Evolutionary conservation across 2,329 filamentous ascomycete genomes (phyloP).

Genomic region (Diaporthe ilicicola): DNA sequence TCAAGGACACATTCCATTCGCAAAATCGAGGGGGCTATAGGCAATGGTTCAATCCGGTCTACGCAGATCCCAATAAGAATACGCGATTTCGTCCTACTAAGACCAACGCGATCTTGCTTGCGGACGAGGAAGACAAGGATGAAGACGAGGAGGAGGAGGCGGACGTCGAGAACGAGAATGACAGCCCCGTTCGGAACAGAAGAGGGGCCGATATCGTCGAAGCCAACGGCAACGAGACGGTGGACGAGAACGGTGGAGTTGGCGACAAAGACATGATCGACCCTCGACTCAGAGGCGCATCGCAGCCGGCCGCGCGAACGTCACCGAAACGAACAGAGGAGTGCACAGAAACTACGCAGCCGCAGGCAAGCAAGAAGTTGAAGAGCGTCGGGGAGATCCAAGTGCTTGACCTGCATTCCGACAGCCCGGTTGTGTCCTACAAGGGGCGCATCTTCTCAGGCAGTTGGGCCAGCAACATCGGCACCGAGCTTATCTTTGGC

Average conservation of each 20-base stretch:
- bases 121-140: conserved; percentile 34
- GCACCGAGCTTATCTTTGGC: conserved; percentile 82
- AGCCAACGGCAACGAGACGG: neutral
- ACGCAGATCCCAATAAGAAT: conserved; percentile 34
- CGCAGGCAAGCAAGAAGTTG: conserved; percentile 16
- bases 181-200: conserved; percentile 31
- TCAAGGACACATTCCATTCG: conserved; percentile 48
- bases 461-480: conserved; percentile 82
- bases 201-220: conserved; percentile 14
- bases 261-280: conserved; percentile 34
- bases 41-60: conserved; percentile 46
- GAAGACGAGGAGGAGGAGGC: conserved; percentile 31
- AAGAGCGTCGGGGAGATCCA: conserved; percentile 64
- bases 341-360: neutral
- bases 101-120: conserved; percentile 34
- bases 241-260: conserved; percentile 17
- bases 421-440: conserved; percentile 82
- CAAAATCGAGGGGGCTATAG: conserved; percentile 56
- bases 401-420: conserved; percentile 82
- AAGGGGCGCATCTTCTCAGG: conserved; percentile 81
- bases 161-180: conserved; percentile 34
- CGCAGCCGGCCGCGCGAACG: conserved; percentile 16
- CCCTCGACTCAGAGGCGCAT: conserved; percentile 15
- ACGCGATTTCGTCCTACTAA: conserved; percentile 31
- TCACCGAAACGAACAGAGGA: conserved; percentile 26